These are phyloP conservation scores for Torulaspora gathmanii DNA, from an alignment of 805 yeast species.

Conservation along the genomic window DNA sequence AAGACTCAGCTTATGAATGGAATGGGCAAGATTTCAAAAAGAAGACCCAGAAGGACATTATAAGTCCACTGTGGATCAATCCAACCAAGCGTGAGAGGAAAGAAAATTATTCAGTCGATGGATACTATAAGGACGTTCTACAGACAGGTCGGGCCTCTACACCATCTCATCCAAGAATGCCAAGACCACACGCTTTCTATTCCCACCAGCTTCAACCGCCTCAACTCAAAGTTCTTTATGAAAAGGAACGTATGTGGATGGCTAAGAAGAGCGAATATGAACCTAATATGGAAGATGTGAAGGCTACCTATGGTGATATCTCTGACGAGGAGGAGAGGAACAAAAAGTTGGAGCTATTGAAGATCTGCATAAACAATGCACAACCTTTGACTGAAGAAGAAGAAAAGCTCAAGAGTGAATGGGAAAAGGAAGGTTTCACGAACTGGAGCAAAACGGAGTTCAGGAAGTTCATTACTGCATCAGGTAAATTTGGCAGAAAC, in stretches of 20 bases:
- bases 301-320: constrained; percentile 35
- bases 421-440: constrained; percentile 62
- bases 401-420: constrained; percentile 53
- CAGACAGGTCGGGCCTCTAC: constrained; percentile 56
- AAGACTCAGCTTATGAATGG: constrained; percentile 81
- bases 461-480: constrained; percentile 66
- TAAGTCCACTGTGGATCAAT: constrained; percentile 68
- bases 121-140: constrained; percentile 76
- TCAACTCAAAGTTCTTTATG: constrained; percentile 69
- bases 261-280: constrained; percentile 65
- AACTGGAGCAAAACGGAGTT: constrained; percentile 89
- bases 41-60: constrained; percentile 43
- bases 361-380: constrained; percentile 69
- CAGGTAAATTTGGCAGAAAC: constrained; percentile 78
- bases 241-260: constrained; percentile 72
- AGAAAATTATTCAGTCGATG: constrained; percentile 81
- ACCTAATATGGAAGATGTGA: constrained; percentile 56
- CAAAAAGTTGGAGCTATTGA: constrained; percentile 53
- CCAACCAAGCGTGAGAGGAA: constrained; percentile 83
- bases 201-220: constrained; percentile 90
- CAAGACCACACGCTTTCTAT: constrained; percentile 73
- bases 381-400: constrained; percentile 82
- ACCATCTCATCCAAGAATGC: constrained; percentile 68
- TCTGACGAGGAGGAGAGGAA: constrained; percentile 43
- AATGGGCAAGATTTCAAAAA: constrained; percentile 78